These are phyloP conservation scores for Nakaseomyces kungkrabaensis DNA, from an alignment of 1,139 yeast genomes.

Conservation along the genomic window DNA sequence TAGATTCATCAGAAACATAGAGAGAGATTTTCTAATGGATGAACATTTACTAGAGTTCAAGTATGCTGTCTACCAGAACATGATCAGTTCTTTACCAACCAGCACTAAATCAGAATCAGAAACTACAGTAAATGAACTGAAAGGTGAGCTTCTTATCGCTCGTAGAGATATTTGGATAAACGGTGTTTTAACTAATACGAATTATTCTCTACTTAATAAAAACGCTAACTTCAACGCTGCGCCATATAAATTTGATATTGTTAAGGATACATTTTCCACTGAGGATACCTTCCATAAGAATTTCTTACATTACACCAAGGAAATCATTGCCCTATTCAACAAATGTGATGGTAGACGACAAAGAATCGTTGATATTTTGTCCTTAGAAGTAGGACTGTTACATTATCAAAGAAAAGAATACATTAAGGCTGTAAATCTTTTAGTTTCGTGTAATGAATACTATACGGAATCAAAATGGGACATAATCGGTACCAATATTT, in stretches of 20 bases:
- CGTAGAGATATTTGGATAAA: constrained; percentile 27
- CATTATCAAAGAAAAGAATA: constrained; percentile 52
- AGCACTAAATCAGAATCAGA: neutral
- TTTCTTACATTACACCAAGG: constrained; percentile 18
- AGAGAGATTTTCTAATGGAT: constrained; percentile 9
- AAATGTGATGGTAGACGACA: constrained; percentile 28
- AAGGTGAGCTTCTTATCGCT: constrained; percentile 19
- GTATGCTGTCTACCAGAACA: constrained; percentile 7
- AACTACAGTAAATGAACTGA: constrained; percentile 7
- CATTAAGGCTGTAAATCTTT: constrained; percentile 48
- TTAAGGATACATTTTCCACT: constrained; percentile 20
- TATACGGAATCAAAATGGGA: constrained; percentile 69
- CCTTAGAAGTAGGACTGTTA: constrained; percentile 72
- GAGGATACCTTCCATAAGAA: constrained; percentile 29
- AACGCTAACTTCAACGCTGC: constrained; percentile 1
- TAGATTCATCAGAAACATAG: constrained; percentile 10
- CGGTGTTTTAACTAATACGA: constrained; percentile 16
- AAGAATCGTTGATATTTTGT: constrained; percentile 60
- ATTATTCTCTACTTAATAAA: constrained; percentile 14
- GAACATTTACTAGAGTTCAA: constrained; percentile 18
- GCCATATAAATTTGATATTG: constrained; percentile 11
- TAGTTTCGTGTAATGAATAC: constrained; percentile 59
- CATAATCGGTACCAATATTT: constrained; percentile 51
- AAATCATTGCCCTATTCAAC: constrained; percentile 14
- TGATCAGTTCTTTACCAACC: neutral